Evolutionary conservation across 345 rosid species (phyloP), one percentile per base, ranked within the genome.

Genomic region (Euphorbia peplus): DNA sequence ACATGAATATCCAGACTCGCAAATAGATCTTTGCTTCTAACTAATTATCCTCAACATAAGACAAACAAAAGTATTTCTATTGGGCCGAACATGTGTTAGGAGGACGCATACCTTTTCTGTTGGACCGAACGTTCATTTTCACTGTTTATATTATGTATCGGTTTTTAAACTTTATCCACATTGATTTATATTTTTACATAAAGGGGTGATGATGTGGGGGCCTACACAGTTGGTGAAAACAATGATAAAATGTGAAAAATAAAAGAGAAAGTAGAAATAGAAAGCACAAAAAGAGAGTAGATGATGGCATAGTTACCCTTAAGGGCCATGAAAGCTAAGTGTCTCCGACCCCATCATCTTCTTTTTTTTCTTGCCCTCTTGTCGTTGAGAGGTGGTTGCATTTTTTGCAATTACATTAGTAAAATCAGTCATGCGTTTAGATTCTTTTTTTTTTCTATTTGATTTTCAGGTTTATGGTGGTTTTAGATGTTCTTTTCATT

Each of bases 261-360:
- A 39, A 48, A 35, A 52, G 41, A 7, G 55, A 28, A 50, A 56
- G 22, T 8, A 24, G 44, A 32, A 54, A n/a, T 29, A 39, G 39
- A 22, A 30, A 60, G 16, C 19, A n/a, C 28, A 16, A 8, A 63
- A 41, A 68, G 26, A 72, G 61, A 72, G 53, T 16, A 47, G 52
- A 73, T 67, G 60, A 64, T 67, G 76, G 56, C 62, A 44, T 44
- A 58, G 53, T 14, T 50, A 46, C 64, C 22, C 44, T 37, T 3
- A 13, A 32, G 74, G 72, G 73, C 73, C 73, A 66, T 73, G 89
- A 85, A 81, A 81, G 89, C 81, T 79, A 75, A 73, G 87, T 85
- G 73, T 19, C 86, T 75, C 81, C 86, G 76, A 84, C 80, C 78
- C 87, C 84, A 76, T 88, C 80, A 74, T 82, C 79, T 70, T 67